Percentiles rank a stretch among this genome's conserved stretches.
Evolutionary conservation across 139 green algal genomes (phyloP).

Genomic region (Pleodorina starrii): DNA sequence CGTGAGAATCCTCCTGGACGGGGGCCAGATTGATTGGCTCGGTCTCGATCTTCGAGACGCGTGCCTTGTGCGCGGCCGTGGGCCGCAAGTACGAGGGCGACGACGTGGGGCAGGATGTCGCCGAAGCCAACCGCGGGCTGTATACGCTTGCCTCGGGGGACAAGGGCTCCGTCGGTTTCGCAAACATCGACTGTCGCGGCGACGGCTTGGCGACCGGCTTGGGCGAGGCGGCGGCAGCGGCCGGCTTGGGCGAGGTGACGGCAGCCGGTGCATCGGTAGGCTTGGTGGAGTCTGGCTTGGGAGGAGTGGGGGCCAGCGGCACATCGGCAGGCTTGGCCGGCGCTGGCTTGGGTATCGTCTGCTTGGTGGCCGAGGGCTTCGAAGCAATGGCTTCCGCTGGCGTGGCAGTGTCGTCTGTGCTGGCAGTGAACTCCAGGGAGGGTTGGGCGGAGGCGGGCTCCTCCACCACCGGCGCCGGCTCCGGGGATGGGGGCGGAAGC

Average conservation of each 20-base stretch:
- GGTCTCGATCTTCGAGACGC: slow-evolving; percentile 4
- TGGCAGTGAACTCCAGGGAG: too few relatives aligned
- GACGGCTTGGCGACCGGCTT: neutral
- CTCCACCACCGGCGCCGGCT: too few relatives aligned
- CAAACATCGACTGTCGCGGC: neutral
- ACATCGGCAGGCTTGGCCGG: too few relatives aligned
- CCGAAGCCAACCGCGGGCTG: neutral
- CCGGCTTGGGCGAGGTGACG: neutral
- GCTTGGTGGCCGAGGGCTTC: too few relatives aligned
- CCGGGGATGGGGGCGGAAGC: neutral
- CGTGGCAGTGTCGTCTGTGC: neutral
- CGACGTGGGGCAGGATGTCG: neutral
- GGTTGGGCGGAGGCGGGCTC: too few relatives aligned
- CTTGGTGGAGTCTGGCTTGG: neutral
- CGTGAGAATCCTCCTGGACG: neutral
- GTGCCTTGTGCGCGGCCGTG: slow-evolving; percentile 42
- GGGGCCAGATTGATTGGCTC: neutral
- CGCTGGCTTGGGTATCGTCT: too few relatives aligned
- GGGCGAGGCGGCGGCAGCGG: neutral
- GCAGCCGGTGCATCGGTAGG: neutral
- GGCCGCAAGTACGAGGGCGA: slow-evolving; percentile 53
- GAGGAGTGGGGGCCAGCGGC: too few relatives aligned
- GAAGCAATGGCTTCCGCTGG: neutral
- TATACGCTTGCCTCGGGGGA: neutral
- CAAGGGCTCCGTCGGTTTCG: neutral